These are phyloP conservation scores for Fusarium equiseti DNA, from an alignment of 2,329 filamentous ascomycete species.

Conservation along the genomic window DNA sequence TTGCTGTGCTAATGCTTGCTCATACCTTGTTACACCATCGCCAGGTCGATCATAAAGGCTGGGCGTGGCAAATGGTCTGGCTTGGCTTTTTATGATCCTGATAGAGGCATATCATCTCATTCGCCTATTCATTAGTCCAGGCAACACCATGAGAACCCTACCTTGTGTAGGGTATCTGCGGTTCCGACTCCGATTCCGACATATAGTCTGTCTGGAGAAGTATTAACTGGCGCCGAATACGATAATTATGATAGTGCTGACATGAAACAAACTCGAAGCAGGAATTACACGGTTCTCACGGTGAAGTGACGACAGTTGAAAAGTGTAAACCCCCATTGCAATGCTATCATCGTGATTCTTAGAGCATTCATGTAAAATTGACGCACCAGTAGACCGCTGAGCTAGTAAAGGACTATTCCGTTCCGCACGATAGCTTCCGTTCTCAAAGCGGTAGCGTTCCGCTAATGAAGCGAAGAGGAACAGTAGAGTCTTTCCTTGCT, in stretches of 20 bases:
- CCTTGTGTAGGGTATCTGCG: background rate
- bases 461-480: constrained; percentile 2
- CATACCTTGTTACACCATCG: background rate
- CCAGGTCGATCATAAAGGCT: background rate
- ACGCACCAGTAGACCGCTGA: constrained; percentile 16
- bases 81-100: background rate
- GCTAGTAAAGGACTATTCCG: background rate
- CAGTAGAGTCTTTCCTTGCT: background rate
- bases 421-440: constrained; percentile 2
- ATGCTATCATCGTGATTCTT: background rate
- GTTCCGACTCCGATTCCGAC: background rate
- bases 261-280: background rate
- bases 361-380: constrained; percentile 13
- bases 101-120: background rate
- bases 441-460: constrained; percentile 11
- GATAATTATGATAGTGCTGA: background rate
- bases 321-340: background rate
- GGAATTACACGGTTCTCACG: background rate
- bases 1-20: background rate
- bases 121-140: background rate
- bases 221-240: background rate
- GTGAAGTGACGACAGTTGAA: background rate
- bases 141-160: background rate
- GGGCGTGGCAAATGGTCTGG: background rate
- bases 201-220: background rate